phyloP scores from a whole-genome alignment of 352 stramenopile species.

The Phytophthora quininea region DNA sequence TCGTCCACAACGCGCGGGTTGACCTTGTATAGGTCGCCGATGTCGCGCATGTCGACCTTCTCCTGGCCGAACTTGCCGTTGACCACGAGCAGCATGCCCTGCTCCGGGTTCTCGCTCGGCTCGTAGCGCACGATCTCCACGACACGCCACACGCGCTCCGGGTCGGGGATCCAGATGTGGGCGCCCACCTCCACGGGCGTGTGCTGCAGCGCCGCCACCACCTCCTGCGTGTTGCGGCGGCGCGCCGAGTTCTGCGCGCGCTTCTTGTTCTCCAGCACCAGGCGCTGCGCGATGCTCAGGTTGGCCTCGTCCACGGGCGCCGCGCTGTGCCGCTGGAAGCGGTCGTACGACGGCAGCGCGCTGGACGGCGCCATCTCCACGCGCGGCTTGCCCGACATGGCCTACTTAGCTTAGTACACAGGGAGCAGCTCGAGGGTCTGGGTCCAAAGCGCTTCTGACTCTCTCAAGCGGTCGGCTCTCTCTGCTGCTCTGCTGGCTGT shows the following conservation, averaged over 20 bases:
- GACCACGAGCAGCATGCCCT: constrained; percentile 75
- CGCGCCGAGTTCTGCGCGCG: constrained; percentile 66
- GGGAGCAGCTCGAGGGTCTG: too few relatives aligned
- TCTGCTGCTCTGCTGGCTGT: neutral
- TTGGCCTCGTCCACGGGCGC: constrained; percentile 60
- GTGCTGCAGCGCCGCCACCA: constrained; percentile 65
- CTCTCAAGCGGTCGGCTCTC: neutral
- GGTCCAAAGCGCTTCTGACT: too few relatives aligned
- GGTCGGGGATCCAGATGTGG: constrained; percentile 89
- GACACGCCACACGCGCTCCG: constrained; percentile 82
- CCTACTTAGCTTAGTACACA: neutral
- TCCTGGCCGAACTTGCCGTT: constrained; percentile 77
- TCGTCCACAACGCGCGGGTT: constrained; percentile 88
- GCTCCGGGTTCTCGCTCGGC: constrained; percentile 49
- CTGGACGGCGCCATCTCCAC: constrained; percentile 69
- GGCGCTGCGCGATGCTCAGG: constrained; percentile 79
- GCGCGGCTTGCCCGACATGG: constrained; percentile 52
- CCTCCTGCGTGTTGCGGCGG: constrained; percentile 73
- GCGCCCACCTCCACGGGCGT: constrained; percentile 77
- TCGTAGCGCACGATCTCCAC: constrained; percentile 78
- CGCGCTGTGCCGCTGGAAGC: constrained; percentile 71
- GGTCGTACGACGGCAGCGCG: constrained; percentile 78
- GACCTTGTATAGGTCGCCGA: constrained; percentile 86
- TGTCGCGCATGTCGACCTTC: constrained; percentile 77
- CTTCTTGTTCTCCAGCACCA: constrained; percentile 88